Evolutionary conservation across 345 rosid genomes (phyloP).

Genomic region (Acer negundo): DNA sequence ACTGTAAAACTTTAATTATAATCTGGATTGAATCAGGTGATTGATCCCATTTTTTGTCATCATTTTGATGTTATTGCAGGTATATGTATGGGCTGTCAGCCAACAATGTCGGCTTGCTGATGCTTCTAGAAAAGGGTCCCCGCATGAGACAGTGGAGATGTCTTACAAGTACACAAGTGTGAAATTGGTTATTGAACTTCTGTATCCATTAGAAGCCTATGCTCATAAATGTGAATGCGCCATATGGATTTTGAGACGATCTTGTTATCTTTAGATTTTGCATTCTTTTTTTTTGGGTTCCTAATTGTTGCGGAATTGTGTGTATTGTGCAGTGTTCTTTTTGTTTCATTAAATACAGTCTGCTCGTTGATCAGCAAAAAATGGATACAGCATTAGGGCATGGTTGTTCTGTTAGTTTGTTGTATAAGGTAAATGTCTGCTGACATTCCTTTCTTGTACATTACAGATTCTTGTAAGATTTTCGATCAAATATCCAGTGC

Average conservation of each 20-base stretch:
- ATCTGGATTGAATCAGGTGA: neutral
- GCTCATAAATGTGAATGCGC: constrained; percentile 26
- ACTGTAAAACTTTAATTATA: no score
- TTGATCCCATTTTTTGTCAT: constrained; percentile 11
- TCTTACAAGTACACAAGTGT: constrained; percentile 70
- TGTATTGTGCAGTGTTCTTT: constrained; percentile 37
- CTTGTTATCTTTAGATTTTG: constrained; percentile 8
- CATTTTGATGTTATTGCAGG: constrained; percentile 37
- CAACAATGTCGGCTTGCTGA: constrained; percentile 69
- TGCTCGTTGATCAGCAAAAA: constrained; percentile 28
- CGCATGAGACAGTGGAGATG: constrained; percentile 75
- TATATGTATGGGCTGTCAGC: constrained; percentile 65
- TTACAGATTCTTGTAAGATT: constrained; percentile 41
- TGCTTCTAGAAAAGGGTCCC: constrained; percentile 81
- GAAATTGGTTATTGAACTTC: constrained; percentile 26
- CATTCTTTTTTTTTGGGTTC: constrained; percentile 25
- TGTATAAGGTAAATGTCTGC: constrained; percentile 25
- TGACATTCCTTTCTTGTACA: constrained; percentile 35
- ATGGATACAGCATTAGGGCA: constrained; percentile 27
- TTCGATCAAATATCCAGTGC: constrained; percentile 23
- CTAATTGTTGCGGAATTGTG: constrained; percentile 28
- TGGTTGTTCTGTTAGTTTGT: constrained; percentile 29
- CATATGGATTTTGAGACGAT: constrained; percentile 24
- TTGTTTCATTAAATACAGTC: constrained; percentile 27
- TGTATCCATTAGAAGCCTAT: constrained; percentile 19